Conservation (phyloP, 176 grass and related monocot species). For the bread wheat (Triticum aestivum) region DNA sequence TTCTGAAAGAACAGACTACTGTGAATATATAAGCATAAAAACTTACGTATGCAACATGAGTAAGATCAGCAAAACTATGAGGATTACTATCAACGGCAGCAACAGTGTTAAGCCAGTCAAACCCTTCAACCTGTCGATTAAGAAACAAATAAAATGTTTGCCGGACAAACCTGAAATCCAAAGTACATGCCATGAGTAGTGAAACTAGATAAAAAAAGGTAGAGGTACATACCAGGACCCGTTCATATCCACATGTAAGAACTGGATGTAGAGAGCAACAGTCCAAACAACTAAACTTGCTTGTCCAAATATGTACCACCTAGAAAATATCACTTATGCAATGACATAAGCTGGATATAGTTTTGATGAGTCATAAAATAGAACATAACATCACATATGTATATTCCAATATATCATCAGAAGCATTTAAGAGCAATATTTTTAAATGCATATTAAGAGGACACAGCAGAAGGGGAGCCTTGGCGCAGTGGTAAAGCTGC, state of each 20-base stretch:
- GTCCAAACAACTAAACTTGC: constrained; percentile 62
- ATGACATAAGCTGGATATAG: not conserved
- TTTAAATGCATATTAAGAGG: not conserved
- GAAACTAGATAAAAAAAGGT: not conserved
- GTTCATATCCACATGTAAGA: constrained; percentile 40
- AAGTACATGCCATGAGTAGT: not conserved
- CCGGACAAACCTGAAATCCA: not conserved
- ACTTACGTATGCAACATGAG: constrained; percentile 75
- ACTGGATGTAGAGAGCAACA: constrained; percentile 60
- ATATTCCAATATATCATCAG: constrained; percentile 3
- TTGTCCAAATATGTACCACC: constrained; percentile 84
- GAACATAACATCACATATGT: not conserved
- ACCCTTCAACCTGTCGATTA: constrained; percentile 73
- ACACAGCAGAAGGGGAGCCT: too few relatives aligned
- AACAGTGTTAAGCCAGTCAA: constrained; percentile 59
- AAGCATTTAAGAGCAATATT: not conserved
- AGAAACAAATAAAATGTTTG: constrained; percentile 2
- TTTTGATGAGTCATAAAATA: constrained; percentile 1
- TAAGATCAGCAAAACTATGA: constrained; percentile 70
- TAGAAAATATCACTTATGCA: constrained; percentile 30
- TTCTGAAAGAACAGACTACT: not conserved
- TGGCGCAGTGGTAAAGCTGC: too few relatives aligned
- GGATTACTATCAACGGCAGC: constrained; percentile 64
- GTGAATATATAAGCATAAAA: not conserved
- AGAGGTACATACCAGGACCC: constrained; percentile 48